These are phyloP conservation scores for Pestalotiopsis sp. DNA, from an alignment of 2,329 filamentous ascomycete species.

Conservation along the genomic window DNA sequence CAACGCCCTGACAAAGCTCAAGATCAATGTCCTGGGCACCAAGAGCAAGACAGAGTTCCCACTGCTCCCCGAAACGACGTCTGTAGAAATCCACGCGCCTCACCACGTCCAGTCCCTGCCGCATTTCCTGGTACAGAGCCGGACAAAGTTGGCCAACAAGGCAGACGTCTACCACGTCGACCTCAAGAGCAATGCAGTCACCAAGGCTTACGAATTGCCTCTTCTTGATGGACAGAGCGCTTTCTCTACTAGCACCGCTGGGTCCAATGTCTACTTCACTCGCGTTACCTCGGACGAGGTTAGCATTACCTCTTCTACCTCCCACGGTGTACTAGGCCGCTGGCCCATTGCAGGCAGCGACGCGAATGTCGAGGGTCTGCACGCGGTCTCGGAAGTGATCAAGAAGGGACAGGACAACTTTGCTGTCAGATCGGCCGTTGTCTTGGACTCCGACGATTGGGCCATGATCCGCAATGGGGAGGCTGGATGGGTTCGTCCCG, in stretches of 20 bases:
- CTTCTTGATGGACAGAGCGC: slow-evolving; percentile 70
- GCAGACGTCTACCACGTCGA: slow-evolving; percentile 87
- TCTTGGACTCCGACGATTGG: slow-evolving; percentile 75
- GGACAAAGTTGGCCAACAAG: slow-evolving; percentile 71
- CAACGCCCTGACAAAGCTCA: slow-evolving; percentile 61
- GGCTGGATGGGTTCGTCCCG: slow-evolving; percentile 77
- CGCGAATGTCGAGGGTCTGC: slow-evolving; percentile 53
- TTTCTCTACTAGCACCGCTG: slow-evolving; percentile 77
- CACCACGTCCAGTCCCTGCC: slow-evolving; percentile 71
- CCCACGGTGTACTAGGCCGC: slow-evolving; percentile 73
- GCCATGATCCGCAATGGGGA: slow-evolving; percentile 82
- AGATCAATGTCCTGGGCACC: slow-evolving; percentile 71
- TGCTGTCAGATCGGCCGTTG: slow-evolving; percentile 76
- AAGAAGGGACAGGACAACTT: slow-evolving; percentile 69
- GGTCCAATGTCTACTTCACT: slow-evolving; percentile 87
- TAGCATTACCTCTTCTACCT: slow-evolving; percentile 73
- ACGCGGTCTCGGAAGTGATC: slow-evolving; percentile 82
- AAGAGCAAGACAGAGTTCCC: slow-evolving; percentile 59
- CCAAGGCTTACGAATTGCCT: slow-evolving; percentile 81
- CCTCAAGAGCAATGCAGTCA: slow-evolving; percentile 67
- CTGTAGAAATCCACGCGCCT: slow-evolving; percentile 73
- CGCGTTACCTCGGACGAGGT: slow-evolving; percentile 77
- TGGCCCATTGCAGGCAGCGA: slow-evolving; percentile 64
- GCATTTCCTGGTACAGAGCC: slow-evolving; percentile 85
- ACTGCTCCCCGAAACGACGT: slow-evolving; percentile 48